These are phyloP conservation scores for Elasticomyces elasticus DNA, from an alignment of 495 filamentous ascomycete species.

Conservation along the genomic window DNA sequence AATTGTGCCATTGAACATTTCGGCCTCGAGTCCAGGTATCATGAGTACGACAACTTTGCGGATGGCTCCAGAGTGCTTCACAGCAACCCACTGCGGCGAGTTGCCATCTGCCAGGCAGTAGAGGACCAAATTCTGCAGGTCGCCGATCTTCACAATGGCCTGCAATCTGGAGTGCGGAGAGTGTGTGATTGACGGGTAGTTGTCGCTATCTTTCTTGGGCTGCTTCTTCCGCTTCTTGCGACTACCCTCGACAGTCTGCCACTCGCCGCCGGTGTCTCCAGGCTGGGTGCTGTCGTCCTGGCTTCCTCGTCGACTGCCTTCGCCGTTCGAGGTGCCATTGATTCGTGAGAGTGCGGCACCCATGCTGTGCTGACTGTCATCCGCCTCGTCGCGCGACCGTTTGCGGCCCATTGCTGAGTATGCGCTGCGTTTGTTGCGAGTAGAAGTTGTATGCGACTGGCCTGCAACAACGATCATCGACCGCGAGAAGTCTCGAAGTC, in stretches of 20 bases:
- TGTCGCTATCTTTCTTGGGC: constrained; percentile 12
- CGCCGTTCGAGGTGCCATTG: background rate
- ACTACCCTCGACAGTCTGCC: constrained; percentile 22
- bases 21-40: constrained; percentile 82
- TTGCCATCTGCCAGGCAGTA: constrained; percentile 80
- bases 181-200: constrained; percentile 20
- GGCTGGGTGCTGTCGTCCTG: background rate
- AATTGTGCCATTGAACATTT: constrained; percentile 71
- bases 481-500: too few relatives aligned
- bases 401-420: constrained; percentile 2
- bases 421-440: background rate
- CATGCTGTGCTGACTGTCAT: constrained; percentile 18
- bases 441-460: too few relatives aligned
- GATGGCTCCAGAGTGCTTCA: constrained; percentile 64
- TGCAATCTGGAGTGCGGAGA: constrained; percentile 46
- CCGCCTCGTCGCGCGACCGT: constrained; percentile 13
- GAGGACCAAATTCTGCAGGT: constrained; percentile 72
- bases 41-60: constrained; percentile 83
- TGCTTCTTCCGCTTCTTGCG: constrained; percentile 24
- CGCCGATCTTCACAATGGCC: constrained; percentile 61
- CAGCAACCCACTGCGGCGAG: constrained; percentile 77
- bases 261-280: constrained; percentile 18
- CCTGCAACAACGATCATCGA: too few relatives aligned
- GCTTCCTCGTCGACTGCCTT: background rate
- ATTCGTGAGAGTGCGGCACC: constrained; percentile 24